A percentile compares a stretch with the other conserved stretches of the same genome.
Conservation (phyloP, 768 basidiomycete species). For the Tricholoma matsutake region DNA sequence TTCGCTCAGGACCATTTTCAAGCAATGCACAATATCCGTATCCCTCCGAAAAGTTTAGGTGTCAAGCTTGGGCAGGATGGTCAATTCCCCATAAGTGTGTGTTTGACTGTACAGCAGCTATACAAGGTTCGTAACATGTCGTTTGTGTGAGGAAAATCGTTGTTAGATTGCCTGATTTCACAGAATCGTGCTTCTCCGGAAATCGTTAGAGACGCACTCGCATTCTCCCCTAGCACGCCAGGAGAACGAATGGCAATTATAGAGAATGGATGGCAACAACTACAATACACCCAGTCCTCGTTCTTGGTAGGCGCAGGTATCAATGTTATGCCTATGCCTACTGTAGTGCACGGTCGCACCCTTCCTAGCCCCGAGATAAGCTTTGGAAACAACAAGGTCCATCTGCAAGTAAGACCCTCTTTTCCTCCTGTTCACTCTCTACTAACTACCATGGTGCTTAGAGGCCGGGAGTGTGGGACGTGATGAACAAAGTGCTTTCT, state of each 20-base stretch:
- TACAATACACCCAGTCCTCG: conserved; percentile 36
- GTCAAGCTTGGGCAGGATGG: conserved; percentile 24
- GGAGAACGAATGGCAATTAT: conserved; percentile 20
- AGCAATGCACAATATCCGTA: conserved; percentile 15
- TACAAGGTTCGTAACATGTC: conserved; percentile 21
- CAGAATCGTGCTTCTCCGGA: conserved; percentile 30
- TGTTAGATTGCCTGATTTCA: not conserved
- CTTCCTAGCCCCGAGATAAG: conserved; percentile 30
- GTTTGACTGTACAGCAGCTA: conserved; percentile 26
- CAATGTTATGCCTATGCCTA: conserved; percentile 25
- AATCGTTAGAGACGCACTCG: conserved; percentile 27
- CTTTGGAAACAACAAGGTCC: conserved; percentile 19
- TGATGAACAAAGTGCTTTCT: conserved; percentile 25
- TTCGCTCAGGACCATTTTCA: conserved; percentile 26
- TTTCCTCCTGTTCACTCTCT: not conserved
- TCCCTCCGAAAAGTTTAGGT: conserved; percentile 23
- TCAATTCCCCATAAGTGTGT: conserved; percentile 27
- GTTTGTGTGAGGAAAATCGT: not conserved
- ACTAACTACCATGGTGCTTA: not conserved
- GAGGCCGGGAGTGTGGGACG: conserved; percentile 30
- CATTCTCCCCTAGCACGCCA: conserved; percentile 26
- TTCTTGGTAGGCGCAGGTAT: conserved; percentile 42
- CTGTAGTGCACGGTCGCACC: conserved; percentile 33
- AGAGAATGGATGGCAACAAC: conserved; percentile 25
- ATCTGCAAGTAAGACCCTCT: conserved; percentile 11